Evolutionary conservation across 2,329 filamentous ascomycete genomes (phyloP), one percentile per base, ranked within the genome.

Genomic region (Epichloe typhina): DNA sequence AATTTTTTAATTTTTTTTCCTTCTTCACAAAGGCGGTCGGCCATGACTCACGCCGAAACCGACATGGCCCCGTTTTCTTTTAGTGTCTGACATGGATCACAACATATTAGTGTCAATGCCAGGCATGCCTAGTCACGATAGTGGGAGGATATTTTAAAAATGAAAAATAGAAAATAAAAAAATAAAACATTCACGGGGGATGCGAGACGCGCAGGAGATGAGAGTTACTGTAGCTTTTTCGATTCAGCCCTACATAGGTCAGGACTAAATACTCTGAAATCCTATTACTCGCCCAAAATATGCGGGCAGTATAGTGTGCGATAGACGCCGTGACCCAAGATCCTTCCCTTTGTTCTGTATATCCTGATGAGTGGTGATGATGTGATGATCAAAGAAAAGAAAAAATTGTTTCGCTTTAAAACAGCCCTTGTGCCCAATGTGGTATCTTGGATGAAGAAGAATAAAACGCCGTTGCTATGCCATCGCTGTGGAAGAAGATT

Each of bases 391-490:
- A 36, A 40, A 44, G 51, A 40, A 42, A 51, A 53, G 37, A 38
- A 54, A 57, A 54, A 53, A 26, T 23, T 17, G 9, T 36, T 19
- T 40, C 38, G 31, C 53, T 54, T 55, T 54, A 56, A 55, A 54
- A 55, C 51, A 51, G 56, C 60, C 61, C 47, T 15, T 23, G 19
- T 41, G 39, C n/a, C 39, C 5, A 57, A 60, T 45, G 6, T 45
- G 62, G 62, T 63, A 64, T 64, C 56, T 52, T 48, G 51, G 56
- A 43, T 26, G 12, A 26, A 43, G 21, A 57, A 50, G 11, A 53
- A 15, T 49, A 36, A 46, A 56, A 64, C 62, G 61, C 59, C 62
- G 46, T 19, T 56, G 60, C 59, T 54, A 56, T 59, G 55, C 57
- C 56, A 56, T 61, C 58, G 57, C 62, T 62, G 50, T 51, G 41